Percentiles rank a stretch among this genome's conserved stretches.
Evolutionary conservation across 1,284 basidiomycete species (phyloP).

Genomic region (Cerrena zonata): DNA sequence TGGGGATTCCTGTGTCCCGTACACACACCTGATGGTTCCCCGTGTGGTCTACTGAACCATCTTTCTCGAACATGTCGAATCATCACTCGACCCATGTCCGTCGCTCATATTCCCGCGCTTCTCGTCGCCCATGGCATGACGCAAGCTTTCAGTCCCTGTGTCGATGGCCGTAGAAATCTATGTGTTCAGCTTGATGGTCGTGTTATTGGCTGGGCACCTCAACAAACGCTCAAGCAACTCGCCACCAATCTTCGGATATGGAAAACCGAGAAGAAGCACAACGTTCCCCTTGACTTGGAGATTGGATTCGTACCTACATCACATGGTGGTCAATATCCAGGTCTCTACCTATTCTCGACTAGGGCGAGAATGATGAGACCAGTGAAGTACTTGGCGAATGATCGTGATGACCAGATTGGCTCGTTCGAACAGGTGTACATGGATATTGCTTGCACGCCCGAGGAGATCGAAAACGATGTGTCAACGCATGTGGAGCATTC

Average conservation of each 20-base stretch:
- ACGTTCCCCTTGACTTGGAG: constrained; percentile 90
- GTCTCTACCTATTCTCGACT: constrained; percentile 88
- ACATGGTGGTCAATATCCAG: constrained; percentile 94
- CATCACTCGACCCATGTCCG: constrained; percentile 73
- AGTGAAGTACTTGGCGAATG: constrained; percentile 86
- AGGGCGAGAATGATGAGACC: constrained; percentile 96
- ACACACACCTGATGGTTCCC: constrained; percentile 96
- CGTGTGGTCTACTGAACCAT: constrained; percentile 97
- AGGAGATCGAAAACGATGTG: constrained; percentile 79
- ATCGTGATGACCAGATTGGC: constrained; percentile 84
- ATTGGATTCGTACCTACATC: constrained; percentile 89
- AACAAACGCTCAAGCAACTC: constrained; percentile 71
- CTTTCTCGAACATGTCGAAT: constrained; percentile 92
- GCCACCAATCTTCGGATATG: constrained; percentile 83
- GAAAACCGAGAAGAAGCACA: constrained; percentile 86
- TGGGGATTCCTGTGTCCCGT: constrained; percentile 99
- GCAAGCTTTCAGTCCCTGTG: constrained; percentile 71
- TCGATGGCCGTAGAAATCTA: constrained; percentile 79
- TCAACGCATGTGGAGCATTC: constrained; percentile 91
- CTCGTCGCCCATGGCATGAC: constrained; percentile 93
- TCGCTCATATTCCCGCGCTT: constrained; percentile 76
- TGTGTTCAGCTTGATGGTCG: constrained; percentile 92
- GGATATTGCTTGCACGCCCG: constrained; percentile 90
- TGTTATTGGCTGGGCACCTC: constrained; percentile 92
- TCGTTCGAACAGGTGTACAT: constrained; percentile 99